Base-by-base conservation (phyloP, 1,284 basidiomycete species). In the Trametes polyzona region DNA sequence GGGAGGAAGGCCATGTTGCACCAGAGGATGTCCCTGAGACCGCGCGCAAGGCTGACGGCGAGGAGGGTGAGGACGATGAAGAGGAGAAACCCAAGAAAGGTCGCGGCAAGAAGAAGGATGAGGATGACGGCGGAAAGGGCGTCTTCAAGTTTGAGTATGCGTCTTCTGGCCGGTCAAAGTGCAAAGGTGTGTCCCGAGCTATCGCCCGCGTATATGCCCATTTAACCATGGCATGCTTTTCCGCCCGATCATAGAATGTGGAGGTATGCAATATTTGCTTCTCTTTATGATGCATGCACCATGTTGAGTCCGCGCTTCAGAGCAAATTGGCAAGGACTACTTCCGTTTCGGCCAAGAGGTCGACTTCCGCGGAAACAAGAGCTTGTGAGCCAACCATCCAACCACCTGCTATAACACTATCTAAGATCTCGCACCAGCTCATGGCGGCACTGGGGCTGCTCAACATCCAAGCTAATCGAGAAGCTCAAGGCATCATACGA, bases 381-480 rank as follows among this genome's bases (percentile, higher is more conserved):
- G 73, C 57, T 88, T 88, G 88, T 92, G 71, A 72, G 83, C 83
- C 58, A 16, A 23, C 17, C 14, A 3, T 26, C 17, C 12, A 7
- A 14, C 23, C 17, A 7, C 16, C 16, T n/a, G 14, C 39, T 9
- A 24, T 32, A 16, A 24, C 17, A 68, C 60, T 56, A 23, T 55
- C 59, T 26, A 60, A 65, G 52, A n/a, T 21, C 16, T 9, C 24
- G n/a, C n/a, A 12, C 32, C 41, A 92, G 90, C 63, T 68, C 76
- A 43, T 93, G 87, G 87, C 82, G 87, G 58, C 92, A 95, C 68
- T 93, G 87, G 86, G 88, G 90, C 56, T 96, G 94, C 63, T 78
- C 82, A 2, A 90, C 91, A 0, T 57, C 77, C 11, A 83, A 80
- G 60, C 81, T 92, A 33, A 65, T 95, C 32, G 73, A 74, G 16